Conservation (phyloP, 495 filamentous ascomycete genomes). For the Lepraria neglecta region DNA sequence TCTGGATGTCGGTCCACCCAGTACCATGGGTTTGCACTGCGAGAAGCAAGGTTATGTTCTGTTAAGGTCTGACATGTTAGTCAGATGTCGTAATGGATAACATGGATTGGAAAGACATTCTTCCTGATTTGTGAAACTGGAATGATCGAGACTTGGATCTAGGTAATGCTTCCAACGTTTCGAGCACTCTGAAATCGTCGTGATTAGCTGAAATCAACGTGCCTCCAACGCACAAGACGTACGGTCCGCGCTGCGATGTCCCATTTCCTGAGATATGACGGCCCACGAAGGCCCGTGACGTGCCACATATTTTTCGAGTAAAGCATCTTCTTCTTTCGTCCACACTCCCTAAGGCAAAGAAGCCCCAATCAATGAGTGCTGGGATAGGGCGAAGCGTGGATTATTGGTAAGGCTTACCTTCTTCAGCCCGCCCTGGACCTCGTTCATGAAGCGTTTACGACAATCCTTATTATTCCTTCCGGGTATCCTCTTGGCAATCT, state of each 20-base stretch:
- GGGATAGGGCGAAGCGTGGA: not conserved
- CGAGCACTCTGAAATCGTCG: slow-evolving; percentile 3
- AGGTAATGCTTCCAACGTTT: slow-evolving; percentile 14
- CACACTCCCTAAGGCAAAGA: not conserved
- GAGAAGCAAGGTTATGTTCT: slow-evolving; percentile 7
- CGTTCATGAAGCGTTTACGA: slow-evolving; percentile 10
- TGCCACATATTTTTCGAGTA: slow-evolving; percentile 4
- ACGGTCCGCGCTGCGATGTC: slow-evolving; percentile 15
- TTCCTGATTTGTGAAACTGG: not conserved
- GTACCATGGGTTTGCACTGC: slow-evolving; percentile 16
- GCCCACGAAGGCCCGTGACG: not conserved
- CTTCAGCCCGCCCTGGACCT: slow-evolving; percentile 2
- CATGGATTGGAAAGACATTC: not conserved
- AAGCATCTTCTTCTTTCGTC: slow-evolving; percentile 11
- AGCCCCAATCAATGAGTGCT: not conserved
- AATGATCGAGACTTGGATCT: slow-evolving; percentile 5
- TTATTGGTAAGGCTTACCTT: slow-evolving; percentile 2
- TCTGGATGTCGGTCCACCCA: slow-evolving; percentile 19
- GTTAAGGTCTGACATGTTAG: not conserved
- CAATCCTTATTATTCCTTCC: slow-evolving; percentile 9
- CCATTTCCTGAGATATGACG: slow-evolving; percentile 4
- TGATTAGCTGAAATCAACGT: not conserved
- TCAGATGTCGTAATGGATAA: not conserved
- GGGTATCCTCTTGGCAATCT: slow-evolving; percentile 5
- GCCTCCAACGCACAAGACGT: not conserved